These are phyloP conservation scores for Vanilla planifolia DNA, from an alignment of 106 monocot species.

Conservation along the genomic window DNA sequence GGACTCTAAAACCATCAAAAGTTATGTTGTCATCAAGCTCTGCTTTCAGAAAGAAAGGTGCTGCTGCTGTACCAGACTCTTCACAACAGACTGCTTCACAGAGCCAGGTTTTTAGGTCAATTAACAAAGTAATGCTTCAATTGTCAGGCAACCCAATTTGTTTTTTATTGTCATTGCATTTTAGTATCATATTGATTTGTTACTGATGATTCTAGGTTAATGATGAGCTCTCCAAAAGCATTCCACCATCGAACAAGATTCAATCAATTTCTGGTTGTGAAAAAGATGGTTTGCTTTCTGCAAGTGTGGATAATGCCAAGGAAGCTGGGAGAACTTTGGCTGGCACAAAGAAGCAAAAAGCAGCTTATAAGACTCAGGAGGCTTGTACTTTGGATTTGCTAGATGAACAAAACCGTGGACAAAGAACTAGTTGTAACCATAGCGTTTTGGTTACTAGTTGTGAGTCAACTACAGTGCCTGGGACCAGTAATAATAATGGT, in stretches of 20 bases:
- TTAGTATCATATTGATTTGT: neutral
- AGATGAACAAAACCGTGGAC: slow-evolving; percentile 56
- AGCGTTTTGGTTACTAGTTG: neutral
- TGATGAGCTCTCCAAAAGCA: slow-evolving; percentile 25
- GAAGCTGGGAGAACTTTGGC: slow-evolving; percentile 25
- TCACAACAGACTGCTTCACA: slow-evolving; percentile 12
- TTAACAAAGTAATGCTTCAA: slow-evolving; percentile 41
- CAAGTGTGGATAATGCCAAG: slow-evolving; percentile 19
- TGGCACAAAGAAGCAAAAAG: slow-evolving; percentile 26
- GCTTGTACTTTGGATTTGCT: slow-evolving; percentile 27
- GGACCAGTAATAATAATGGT: slow-evolving; percentile 7
- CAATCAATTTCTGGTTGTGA: slow-evolving; percentile 23
- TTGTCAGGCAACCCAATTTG: too few species aligned
- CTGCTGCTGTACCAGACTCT: slow-evolving; percentile 13
- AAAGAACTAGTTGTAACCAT: slow-evolving; percentile 27
- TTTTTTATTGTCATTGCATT: neutral
- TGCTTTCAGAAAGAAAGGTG: slow-evolving; percentile 28
- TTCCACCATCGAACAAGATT: slow-evolving; percentile 25
- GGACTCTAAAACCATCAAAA: slow-evolving; percentile 21
- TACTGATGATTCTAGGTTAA: neutral
- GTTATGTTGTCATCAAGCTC: slow-evolving; percentile 10
- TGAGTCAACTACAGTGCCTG: slow-evolving; percentile 4
- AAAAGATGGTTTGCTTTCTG: slow-evolving; percentile 19
- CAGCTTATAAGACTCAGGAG: slow-evolving; percentile 24
- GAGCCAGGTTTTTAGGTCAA: slow-evolving; percentile 31